These are phyloP conservation scores for Salmacisia buchloeana DNA, from an alignment of 1,284 basidiomycete species.

Conservation along the genomic window DNA sequence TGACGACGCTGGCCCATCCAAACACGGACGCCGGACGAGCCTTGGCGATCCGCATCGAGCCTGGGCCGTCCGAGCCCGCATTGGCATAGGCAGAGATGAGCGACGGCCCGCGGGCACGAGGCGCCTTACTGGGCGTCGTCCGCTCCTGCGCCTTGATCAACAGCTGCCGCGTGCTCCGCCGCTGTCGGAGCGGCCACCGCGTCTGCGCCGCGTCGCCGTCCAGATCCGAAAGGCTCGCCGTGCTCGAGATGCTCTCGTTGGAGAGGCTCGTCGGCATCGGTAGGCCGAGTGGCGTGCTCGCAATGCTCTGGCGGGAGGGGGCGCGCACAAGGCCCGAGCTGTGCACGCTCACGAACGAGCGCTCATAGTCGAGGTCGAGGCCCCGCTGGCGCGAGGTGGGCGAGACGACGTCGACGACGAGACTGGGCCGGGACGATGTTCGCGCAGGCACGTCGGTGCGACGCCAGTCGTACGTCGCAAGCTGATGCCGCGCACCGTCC, in stretches of 20 bases:
- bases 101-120: slow-evolving; percentile 30
- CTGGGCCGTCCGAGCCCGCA: not conserved
- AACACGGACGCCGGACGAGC: slow-evolving; percentile 19
- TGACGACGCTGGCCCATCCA: slow-evolving; percentile 19
- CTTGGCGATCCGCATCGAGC: slow-evolving; percentile 10
- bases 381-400: not conserved
- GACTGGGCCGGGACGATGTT: not conserved
- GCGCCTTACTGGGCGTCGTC: slow-evolving; percentile 36
- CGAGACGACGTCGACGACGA: not conserved
- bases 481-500: not conserved
- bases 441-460: not conserved
- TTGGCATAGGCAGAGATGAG: slow-evolving; percentile 21
- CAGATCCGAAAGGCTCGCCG: not conserved
- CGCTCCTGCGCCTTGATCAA: slow-evolving; percentile 34
- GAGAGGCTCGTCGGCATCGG: not conserved
- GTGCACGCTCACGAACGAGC: not conserved
- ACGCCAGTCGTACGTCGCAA: not conserved
- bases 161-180: slow-evolving; percentile 20
- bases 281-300: not conserved
- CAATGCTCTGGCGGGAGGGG: not conserved
- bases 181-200: slow-evolving; percentile 12
- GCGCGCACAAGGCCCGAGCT: not conserved
- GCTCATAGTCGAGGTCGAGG: not conserved
- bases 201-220: slow-evolving; percentile 7
- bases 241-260: not conserved